Conservation (phyloP, 2,329 filamentous ascomycete species). For the Phaeosphaeriaceae sp. region DNA sequence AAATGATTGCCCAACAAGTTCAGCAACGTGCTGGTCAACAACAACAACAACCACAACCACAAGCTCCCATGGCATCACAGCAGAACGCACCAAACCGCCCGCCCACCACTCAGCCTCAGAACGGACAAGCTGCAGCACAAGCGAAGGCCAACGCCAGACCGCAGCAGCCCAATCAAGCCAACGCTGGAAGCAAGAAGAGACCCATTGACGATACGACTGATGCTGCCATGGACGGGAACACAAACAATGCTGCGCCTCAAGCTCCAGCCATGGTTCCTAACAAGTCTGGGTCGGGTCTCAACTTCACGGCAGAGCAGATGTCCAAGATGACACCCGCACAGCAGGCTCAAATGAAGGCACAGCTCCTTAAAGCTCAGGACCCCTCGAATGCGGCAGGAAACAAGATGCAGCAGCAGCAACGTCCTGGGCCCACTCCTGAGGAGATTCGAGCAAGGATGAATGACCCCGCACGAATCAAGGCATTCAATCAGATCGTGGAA, state of each 20-base stretch:
- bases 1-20: conserved; percentile 9
- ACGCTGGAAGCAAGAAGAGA: conserved; percentile 41
- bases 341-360: conserved; percentile 40
- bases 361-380: conserved; percentile 44
- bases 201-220: conserved; percentile 53
- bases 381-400: conserved; percentile 35
- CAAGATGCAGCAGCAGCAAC: conserved; percentile 36
- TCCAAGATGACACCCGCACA: conserved; percentile 41
- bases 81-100: conserved; percentile 30
- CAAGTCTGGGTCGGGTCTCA: conserved; percentile 38
- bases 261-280: conserved; percentile 45
- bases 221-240: conserved; percentile 35
- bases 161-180: conserved; percentile 23
- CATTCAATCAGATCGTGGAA: conserved; percentile 34
- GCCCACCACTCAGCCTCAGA: conserved; percentile 28
- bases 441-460: conserved; percentile 34
- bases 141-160: conserved; percentile 27
- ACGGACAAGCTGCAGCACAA: conserved; percentile 30
- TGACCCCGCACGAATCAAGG: conserved; percentile 34
- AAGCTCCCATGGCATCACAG: conserved; percentile 30
- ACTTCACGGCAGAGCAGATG: conserved; percentile 44
- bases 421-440: conserved; percentile 25
- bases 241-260: conserved; percentile 37
- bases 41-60: conserved; percentile 10
- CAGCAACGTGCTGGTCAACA: conserved; percentile 24